Base-by-base conservation (phyloP, 2,329 filamentous ascomycete species). In the Thielaviopsis populi region DNA sequence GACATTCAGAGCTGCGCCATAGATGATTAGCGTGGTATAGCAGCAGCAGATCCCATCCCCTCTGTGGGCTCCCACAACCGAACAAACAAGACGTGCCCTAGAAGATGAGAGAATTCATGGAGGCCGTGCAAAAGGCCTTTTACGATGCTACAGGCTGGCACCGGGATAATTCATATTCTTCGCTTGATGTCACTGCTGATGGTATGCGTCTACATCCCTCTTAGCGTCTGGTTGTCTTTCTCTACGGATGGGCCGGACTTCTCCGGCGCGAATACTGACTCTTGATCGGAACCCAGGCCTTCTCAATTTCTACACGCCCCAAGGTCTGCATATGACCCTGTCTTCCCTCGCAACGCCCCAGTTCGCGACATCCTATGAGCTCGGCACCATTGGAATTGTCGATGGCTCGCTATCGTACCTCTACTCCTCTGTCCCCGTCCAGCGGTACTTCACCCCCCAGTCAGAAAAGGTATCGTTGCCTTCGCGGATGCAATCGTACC, bases 351-450 rank as follows among this genome's bases (percentile, higher is more conserved):
- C 91, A 7, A 91, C 91, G 19, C 87, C 90, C 8, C 90, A 96
- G 73, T 96, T 97, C 70, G 92, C 91, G 27, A 95, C 91, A 17
- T 92, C 91, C 43, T 99, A 99, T 75, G 88, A 89, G 50, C 83
- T 99, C 54, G 90, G 91, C 66, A 95, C 87, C 50, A 82, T 95
- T 17, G 94, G 92, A 66, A 81, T 95, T 42, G 91, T 99, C 61
- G 92, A 97, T 76, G 94, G 94, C 72, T 96, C 91, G n/a, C 83
- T 99, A 65, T 95, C 91, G 15, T 99, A 97, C 75, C 83, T 99
- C 63, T 97, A 95, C 77, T 95, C 91, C 59, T 95, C 90, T 2
- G 80, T 94, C 8, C 85, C 90, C 13, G 80, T 97, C 64, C 76
- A 79, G 46, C 79, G 85, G 61, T 76, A 82, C 76, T 68, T 90